phyloP scores from a whole-genome alignment of 2,329 filamentous ascomycete species.

The Ophiostoma fasciatum region DNA sequence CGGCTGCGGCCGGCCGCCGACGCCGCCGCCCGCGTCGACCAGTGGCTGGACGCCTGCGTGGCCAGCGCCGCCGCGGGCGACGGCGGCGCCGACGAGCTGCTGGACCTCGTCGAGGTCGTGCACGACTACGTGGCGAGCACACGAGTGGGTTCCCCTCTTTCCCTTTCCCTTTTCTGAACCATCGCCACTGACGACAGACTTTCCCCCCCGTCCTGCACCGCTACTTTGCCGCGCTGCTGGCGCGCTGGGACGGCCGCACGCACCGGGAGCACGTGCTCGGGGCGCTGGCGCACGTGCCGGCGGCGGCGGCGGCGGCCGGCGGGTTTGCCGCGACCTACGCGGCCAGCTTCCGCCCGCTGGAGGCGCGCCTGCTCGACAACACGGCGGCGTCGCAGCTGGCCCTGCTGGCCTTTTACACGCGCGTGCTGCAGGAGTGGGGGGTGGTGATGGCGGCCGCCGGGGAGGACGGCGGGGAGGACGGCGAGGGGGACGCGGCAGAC shows the following conservation, averaged over 20 bases:
- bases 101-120: constrained; percentile 40
- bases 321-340: constrained; percentile 31
- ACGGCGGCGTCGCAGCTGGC: constrained; percentile 36
- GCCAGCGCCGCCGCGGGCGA: constrained; percentile 40
- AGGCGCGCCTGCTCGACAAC: constrained; percentile 34
- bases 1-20: constrained; percentile 44
- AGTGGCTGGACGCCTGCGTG: constrained; percentile 43
- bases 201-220: constrained; percentile 11
- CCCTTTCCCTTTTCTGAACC: not conserved
- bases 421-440: constrained; percentile 47
- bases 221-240: constrained; percentile 37
- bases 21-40: constrained; percentile 35
- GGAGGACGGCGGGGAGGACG: constrained; percentile 13
- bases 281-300: constrained; percentile 39
- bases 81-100: constrained; percentile 30
- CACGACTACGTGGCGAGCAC: constrained; percentile 39
- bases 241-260: constrained; percentile 46
- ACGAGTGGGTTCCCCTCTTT: constrained; percentile 28
- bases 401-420: constrained; percentile 53
- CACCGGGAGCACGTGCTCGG: constrained; percentile 39
- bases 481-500: constrained; percentile 47
- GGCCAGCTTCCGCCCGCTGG: constrained; percentile 35
- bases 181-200: not conserved
- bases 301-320: too few relatives aligned
- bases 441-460: constrained; percentile 24